Evolutionary conservation across 768 basidiomycete genomes (phyloP), one percentile per base, ranked within the genome.

Genomic region (Lactarius indigo): DNA sequence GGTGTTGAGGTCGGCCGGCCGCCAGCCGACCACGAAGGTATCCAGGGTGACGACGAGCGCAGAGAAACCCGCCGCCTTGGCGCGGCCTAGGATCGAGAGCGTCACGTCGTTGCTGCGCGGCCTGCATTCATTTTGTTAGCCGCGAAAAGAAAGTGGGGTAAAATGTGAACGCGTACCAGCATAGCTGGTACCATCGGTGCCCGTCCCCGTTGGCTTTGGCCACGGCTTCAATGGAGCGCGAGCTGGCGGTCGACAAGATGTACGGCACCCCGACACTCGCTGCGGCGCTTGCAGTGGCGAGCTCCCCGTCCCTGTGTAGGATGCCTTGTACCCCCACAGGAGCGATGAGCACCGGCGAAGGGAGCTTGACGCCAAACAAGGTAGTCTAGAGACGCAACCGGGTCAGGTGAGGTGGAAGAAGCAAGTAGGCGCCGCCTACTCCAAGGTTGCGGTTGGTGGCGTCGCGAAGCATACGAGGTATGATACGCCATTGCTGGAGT

Each of bases 21-120:
- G 85, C 89, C 88, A 92, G 28, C 89, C 91, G 37, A 92, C 75
- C 1, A 77, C 61, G 82, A 87, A 86, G 1, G 90, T 89, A 75
- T 94, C 91, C 13, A 92, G 80, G 0, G 92, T 92, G 69, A 94
- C 81, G n/a, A 93, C 84, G 37, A 93, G 85, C 15, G 86, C 85
- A 4, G 78, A 84, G 76, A 85, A 94, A 17, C 88, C 88, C 62
- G 76, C 84, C 1, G 78, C 80, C 74, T 90, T 90, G 15, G 85
- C 88, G 3, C 91, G 85, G 10, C 78, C 76, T 23, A 94, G 81
- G 23, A 92, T 61, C 23, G 89, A 91, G 39, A 87, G 74, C 0
- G 85, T 86, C 28, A 90, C 74, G 5, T 87, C 87, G 54, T 87
- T 74, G 9, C 79, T 76, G 17, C 78, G 77, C 2, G 91, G 90